Conservation (phyloP, 2,329 filamentous ascomycete species). For the Metarhizium anisopliae region DNA sequence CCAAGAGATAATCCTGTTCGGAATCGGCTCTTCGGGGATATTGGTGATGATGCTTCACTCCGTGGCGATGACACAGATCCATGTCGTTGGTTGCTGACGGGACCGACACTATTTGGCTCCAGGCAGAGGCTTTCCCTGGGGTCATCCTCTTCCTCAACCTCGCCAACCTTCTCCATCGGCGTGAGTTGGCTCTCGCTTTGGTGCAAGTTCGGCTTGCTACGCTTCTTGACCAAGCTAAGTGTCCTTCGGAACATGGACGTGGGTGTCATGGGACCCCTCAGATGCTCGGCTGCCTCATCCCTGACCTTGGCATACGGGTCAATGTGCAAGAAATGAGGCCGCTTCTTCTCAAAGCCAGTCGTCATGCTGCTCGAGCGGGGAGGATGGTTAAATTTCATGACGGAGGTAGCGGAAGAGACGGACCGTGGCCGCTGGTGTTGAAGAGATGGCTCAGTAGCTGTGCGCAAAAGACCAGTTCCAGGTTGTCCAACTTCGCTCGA, state of each 20-base stretch:
- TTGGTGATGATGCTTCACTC: conserved; percentile 14
- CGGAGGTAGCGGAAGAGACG: conserved; percentile 24
- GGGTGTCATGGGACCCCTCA: conserved; percentile 34
- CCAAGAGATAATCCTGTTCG: conserved; percentile 25
- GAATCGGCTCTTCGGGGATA: conserved; percentile 23
- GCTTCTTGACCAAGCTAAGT: conserved; percentile 45
- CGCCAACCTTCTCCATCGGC: conserved; percentile 25
- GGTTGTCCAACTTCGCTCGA: conserved; percentile 19
- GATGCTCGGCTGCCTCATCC: conserved; percentile 18
- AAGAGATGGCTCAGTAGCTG: conserved; percentile 21
- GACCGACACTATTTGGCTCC: conserved; percentile 13
- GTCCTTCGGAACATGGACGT: conserved; percentile 43
- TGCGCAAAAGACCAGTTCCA: conserved; percentile 18
- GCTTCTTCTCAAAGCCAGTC: conserved; percentile 25
- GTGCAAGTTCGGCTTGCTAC: conserved; percentile 41
- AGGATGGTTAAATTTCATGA: conserved; percentile 23
- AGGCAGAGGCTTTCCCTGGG: conserved; percentile 10
- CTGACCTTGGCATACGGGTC: conserved; percentile 41
- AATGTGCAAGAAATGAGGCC: conserved; percentile 41
- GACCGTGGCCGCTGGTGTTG: conserved; percentile 19
- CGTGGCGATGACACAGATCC: conserved; percentile 12
- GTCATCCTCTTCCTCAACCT: conserved; percentile 19
- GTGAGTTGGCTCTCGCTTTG: conserved; percentile 24
- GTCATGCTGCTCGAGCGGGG: conserved; percentile 36
- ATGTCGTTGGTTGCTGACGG: conserved; percentile 38